Evolutionary conservation across 495 filamentous ascomycete genomes (phyloP).

Genomic region (Neurospora sp.): DNA sequence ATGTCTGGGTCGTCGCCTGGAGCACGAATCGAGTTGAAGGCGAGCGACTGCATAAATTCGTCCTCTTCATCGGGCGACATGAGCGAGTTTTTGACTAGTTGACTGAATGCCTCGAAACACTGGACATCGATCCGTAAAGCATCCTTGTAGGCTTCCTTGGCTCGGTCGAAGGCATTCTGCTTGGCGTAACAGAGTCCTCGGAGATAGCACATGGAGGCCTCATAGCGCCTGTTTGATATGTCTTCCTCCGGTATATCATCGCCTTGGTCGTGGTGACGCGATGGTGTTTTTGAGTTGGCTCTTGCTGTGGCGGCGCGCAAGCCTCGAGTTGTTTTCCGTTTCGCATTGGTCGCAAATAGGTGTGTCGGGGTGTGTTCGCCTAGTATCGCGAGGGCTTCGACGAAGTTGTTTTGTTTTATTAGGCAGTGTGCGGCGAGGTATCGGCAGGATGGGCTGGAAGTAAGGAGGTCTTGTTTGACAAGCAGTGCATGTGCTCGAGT

Average conservation of each 20-base stretch:
- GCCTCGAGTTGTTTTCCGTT: conserved; percentile 39
- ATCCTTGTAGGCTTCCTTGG: conserved; percentile 96
- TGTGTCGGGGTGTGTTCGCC: conserved; percentile 89
- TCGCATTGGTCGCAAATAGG: conserved; percentile 56
- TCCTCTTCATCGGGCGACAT: conserved; percentile 98
- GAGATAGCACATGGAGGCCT: conserved; percentile 95
- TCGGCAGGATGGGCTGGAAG: conserved; percentile 71
- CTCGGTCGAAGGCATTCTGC: conserved; percentile 93
- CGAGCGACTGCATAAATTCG: conserved; percentile 79
- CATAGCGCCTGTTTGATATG: conserved; percentile 64
- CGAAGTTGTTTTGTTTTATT: conserved; percentile 79
- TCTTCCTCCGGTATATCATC: conserved; percentile 57
- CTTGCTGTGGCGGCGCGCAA: conserved; percentile 30
- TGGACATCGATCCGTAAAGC: conserved; percentile 94
- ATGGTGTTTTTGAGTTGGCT: conserved; percentile 34
- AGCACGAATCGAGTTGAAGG: conserved; percentile 71
- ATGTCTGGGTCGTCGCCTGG: conserved; percentile 40
- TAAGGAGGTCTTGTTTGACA: conserved; percentile 70
- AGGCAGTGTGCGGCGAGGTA: conserved; percentile 91
- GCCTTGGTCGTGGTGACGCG: conserved; percentile 38
- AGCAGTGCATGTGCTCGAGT: conserved; percentile 79
- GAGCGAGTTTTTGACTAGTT: conserved; percentile 92
- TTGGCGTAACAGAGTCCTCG: conserved; percentile 91
- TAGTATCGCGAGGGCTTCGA: conserved; percentile 77
- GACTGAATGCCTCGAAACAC: conserved; percentile 96